These are phyloP conservation scores for Truncatella angustata DNA, from an alignment of 2,329 filamentous ascomycete genomes.

Conservation along the genomic window DNA sequence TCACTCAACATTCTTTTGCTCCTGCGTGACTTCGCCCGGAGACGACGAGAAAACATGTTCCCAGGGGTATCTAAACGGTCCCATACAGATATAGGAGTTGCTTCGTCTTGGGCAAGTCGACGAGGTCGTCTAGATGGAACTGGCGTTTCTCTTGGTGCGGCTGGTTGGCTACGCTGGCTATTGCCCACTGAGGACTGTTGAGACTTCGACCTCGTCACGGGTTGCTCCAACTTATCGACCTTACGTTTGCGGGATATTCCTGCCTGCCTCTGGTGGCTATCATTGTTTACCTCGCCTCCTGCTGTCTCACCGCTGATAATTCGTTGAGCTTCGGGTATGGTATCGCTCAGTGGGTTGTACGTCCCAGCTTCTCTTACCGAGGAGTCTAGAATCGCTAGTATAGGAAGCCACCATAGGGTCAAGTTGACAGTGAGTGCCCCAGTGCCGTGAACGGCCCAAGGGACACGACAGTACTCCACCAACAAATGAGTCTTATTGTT, in stretches of 20 bases:
- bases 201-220: not conserved
- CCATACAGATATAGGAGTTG: not conserved
- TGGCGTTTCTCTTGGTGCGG: not conserved
- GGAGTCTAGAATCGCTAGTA: conserved; percentile 27
- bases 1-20: not conserved
- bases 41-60: conserved; percentile 24
- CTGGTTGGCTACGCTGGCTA: not conserved
- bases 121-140: not conserved
- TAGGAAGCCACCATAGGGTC: conserved; percentile 6
- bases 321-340: not conserved
- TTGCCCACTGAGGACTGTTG: not conserved
- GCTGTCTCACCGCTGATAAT: not conserved
- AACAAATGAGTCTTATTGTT: not conserved
- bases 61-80: not conserved
- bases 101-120: not conserved
- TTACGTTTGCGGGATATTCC: not conserved
- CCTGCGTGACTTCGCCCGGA: conserved; percentile 2
- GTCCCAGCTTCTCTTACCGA: not conserved
- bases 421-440: conserved; percentile 3
- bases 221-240: not conserved
- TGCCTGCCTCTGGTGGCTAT: not conserved
- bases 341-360: not conserved
- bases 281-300: not conserved
- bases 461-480: not conserved
- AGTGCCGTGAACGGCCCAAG: not conserved